These are phyloP conservation scores for Zygoascus sp. DNA, from an alignment of 1,139 yeast genomes.

Conservation along the genomic window DNA sequence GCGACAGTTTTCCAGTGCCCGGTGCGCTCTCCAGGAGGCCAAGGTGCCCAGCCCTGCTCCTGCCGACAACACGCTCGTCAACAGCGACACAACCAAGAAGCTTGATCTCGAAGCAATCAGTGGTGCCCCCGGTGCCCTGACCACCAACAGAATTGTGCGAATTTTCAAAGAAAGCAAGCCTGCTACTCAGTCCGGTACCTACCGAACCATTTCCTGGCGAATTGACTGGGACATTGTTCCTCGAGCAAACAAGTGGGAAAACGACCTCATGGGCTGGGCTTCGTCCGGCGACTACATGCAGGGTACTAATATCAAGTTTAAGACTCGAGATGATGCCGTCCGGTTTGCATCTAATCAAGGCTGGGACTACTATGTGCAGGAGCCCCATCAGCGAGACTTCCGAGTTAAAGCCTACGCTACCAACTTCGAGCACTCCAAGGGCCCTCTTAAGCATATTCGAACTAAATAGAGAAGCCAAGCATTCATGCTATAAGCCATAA, in stretches of 20 bases:
- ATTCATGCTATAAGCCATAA: background rate
- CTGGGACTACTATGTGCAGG: constrained; percentile 80
- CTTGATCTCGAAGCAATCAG: constrained; percentile 57
- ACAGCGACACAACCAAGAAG: constrained; percentile 15
- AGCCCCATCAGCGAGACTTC: constrained; percentile 71
- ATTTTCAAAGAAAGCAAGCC: constrained; percentile 74
- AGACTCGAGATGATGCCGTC: constrained; percentile 70
- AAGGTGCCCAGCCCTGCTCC: constrained; percentile 9
- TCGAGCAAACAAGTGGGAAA: constrained; percentile 83
- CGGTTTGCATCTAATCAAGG: constrained; percentile 78
- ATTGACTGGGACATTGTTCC: constrained; percentile 81
- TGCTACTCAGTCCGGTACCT: constrained; percentile 71
- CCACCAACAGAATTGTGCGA: constrained; percentile 64
- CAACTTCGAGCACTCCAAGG: constrained; percentile 66
- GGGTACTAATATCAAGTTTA: constrained; percentile 74
- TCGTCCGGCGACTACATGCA: constrained; percentile 82
- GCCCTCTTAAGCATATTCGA: constrained; percentile 76
- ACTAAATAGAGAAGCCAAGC: constrained; percentile 56
- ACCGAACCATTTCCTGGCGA: constrained; percentile 53
- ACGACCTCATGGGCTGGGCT: constrained; percentile 83
- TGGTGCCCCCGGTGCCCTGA: constrained; percentile 74
- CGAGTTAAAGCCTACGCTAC: constrained; percentile 69
- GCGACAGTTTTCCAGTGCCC: constrained; percentile 15
- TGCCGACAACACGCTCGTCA: constrained; percentile 7
- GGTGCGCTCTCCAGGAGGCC: constrained; percentile 10